Evolutionary conservation across 2,329 filamentous ascomycete species (phyloP), one percentile per base, ranked within the genome.

Genomic region (Cordyceps cateniannulata): DNA sequence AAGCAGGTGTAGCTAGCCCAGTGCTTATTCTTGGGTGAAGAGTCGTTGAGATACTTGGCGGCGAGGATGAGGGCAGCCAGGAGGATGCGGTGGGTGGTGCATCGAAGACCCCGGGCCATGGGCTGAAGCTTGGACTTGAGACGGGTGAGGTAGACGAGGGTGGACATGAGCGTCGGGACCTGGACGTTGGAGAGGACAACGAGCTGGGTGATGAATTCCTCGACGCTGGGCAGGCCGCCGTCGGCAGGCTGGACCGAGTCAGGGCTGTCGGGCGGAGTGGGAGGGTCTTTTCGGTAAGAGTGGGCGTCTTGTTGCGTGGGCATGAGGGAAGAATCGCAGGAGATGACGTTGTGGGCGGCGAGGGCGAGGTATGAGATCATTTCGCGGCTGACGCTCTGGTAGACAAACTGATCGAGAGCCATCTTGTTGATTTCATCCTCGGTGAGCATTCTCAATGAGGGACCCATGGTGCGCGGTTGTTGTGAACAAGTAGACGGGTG

Each of bases 21-120:
- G 82, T 99, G 95, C 86, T 98, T 98, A 85, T 99, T 99, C 87
- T 98, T 98, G 65, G 95, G 95, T 14, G 92, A 97, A 63, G 92
- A 96, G 81, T 98, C 95, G 75, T 99, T 98, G 68, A 98, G 84
- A 75, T 97, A 97, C 86, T 99, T 99, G 68, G 95, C 93, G 1
- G 95, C 87, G 50, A 88, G 81, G 71, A 95, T 95, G 66, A 93
- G 86, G 18, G 90, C 81, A 47, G 91, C 93, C 53, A 99, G 84
- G 79, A 99, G 98, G 81, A 99, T 98, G 69, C 95, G 89, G 80
- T 99, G 95, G 51, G 93, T 91, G 25, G 95, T 98, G 81, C 95
- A 98, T 69, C 90, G 88, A 77, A 98, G 91, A 65, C 95, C 95
- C 78, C 96, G 96, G 68, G 95, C 93, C 72, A 96, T 92, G 62